Base-by-base conservation (phyloP, 1,284 basidiomycete species). In the Neolentinus lepideus region DNA sequence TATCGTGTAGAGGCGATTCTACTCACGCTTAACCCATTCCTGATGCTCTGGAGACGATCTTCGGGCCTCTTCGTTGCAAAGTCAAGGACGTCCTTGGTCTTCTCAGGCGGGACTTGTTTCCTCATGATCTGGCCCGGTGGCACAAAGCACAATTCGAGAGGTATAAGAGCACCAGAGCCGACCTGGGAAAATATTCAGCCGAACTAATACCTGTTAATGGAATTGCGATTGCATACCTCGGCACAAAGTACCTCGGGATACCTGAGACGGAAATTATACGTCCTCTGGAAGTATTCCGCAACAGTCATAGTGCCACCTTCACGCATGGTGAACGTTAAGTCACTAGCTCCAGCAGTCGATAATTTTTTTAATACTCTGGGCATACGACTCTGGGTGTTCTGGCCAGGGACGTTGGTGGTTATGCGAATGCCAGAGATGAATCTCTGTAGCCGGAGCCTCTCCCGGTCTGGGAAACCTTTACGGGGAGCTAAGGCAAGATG, bases 51-150 rank as follows among this genome's bases (percentile, higher is more conserved):
- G 1, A 88, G 68, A n/a, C 87, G 79, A 1, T 85, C 82, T 1
- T 65, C 60, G 0, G 87, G 87, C 55, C 67, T 75, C 68, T 85
- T 86, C 0, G 88, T 90, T 0, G 88, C 81, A 62, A 90, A 90
- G 0, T 80, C 77, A 1, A 89, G 73, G 8, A 90, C 82, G 8
- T 80, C 76, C 56, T 77, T 81, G 0, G 81, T 85, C 62, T 82
- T 81, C 57, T 88, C 81, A 0, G 81, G 72, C 0, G 88, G 87
- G 1, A 90, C 75, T 59, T 85, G 84, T 62, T 85, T 87, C 43
- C 83, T 75, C 79, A 89, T 84, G 50, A 89, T 83, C 61, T 91
- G 89, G 0, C 88, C 88, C 0, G 77, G 70, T 0, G 77, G 76
- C 2, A 91, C 82, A 0, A 62, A 68, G 62, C 88, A 90, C 1